Evolutionary conservation across 257 asterid species (phyloP), one percentile per base, ranked within the genome.

Genomic region (Capsicum chinense): DNA sequence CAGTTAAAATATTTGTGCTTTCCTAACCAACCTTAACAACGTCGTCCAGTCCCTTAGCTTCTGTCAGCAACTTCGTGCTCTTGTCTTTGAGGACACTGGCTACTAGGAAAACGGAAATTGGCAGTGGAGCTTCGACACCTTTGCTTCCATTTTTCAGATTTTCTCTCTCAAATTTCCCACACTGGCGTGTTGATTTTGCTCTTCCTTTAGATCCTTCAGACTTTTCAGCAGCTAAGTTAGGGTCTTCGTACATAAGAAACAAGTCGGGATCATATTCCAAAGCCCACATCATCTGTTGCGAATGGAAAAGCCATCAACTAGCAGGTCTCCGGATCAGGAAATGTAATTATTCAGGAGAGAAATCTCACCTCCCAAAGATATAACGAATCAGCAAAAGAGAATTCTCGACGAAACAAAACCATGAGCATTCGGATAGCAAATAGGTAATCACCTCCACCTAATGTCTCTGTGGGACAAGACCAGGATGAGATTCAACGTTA

Each of bases 381-480:
- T 69, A 95, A 91, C 47, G 95, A 94, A 87, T 95, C 99, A 5
- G 90, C 95, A 88, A 95, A 94, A 83, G 99, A 95, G 89, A 95
- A 94, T 79, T 95, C 99, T 89, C 99, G 90, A 78, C 98, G 99
- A 78, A 95, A 95, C 90, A 94, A 88, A 84, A 93, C 98, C 98
- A 95, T 95, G 79, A 95, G 98, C 99, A 95, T 95, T 56, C 99
- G 93, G 81, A 95, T 87, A 85, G 99, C 99, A 91, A 95, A 95
- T 39, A 95, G 88, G 90, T 94, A 95, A 87, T 93, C 97, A 57
- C 98, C 99, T 82, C 99, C 99, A 79, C 98, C 98, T 44, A 95
- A 85, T 62, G 91, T 88, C 85, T 95, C 98, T 95, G 98, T 83
- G 58, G 33, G 57, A 11, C 78, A 81, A 85, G 82, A 84, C 47